These are phyloP conservation scores for Pterulicium gracile DNA, from an alignment of 1,284 basidiomycete species.

Conservation along the genomic window DNA sequence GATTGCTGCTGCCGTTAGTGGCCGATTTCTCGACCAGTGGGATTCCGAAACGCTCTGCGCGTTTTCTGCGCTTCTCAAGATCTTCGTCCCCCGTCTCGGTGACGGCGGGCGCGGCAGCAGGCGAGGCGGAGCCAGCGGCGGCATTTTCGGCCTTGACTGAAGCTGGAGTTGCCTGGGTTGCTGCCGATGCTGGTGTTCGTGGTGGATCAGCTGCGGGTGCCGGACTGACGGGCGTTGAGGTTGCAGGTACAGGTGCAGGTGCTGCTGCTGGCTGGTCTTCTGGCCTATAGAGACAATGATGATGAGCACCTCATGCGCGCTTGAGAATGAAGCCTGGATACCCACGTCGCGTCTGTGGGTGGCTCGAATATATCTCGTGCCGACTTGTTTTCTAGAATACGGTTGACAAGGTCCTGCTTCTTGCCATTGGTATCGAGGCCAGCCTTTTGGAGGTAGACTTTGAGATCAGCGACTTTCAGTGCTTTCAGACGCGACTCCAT, in stretches of 20 bases:
- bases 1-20: too few relatives aligned
- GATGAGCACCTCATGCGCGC: too few relatives aligned
- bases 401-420: conserved; percentile 56
- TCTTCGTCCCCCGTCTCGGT: conserved; percentile 29
- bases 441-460: conserved; percentile 46
- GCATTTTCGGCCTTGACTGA: conserved; percentile 8
- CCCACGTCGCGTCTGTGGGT: too few relatives aligned
- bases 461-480: conserved; percentile 65
- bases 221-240: too few relatives aligned
- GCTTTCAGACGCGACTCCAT: conserved; percentile 25
- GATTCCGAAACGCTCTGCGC: conserved; percentile 48
- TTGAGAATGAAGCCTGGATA: too few relatives aligned
- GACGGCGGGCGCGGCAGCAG: conserved; percentile 8
- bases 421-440: conserved; percentile 41
- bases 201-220: too few relatives aligned
- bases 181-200: too few relatives aligned
- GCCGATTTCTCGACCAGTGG: neutral
- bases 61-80: conserved; percentile 43
- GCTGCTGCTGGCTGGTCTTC: conserved; percentile 8
- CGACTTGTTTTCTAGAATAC: conserved; percentile 39
- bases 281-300: too few relatives aligned
- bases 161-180: too few relatives aligned
- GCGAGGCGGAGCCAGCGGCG: conserved; percentile 9
- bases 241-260: conserved; percentile 9
- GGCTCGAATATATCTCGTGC: conserved; percentile 39